Evolutionary conservation across 2,329 filamentous ascomycete genomes (phyloP).

Genomic region (Aspergillus tubingensis): DNA sequence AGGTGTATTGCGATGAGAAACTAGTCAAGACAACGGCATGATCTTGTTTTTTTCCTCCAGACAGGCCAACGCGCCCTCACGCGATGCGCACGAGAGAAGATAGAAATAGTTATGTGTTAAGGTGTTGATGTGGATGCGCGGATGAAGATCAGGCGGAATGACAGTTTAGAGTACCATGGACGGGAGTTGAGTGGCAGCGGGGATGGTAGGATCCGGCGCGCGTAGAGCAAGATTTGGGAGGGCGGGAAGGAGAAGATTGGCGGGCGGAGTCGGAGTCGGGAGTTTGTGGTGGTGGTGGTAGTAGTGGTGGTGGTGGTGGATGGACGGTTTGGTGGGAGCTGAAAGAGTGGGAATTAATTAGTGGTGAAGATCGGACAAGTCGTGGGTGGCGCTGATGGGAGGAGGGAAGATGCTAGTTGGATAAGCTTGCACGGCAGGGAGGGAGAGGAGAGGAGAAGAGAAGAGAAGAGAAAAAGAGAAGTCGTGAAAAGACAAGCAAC

Average conservation of each 20-base stretch:
- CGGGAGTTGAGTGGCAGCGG: neutral
- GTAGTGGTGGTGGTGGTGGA: no score
- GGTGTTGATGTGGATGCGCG: neutral
- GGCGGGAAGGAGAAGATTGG: neutral
- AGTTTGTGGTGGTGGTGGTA: neutral
- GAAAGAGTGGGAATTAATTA: no score
- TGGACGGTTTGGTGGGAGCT: no score
- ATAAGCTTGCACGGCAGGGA: neutral
- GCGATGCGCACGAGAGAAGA: neutral
- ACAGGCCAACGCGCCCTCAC: conserved; percentile 1
- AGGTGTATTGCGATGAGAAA: neutral
- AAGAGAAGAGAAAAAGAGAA: neutral
- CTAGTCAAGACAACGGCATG: conserved; percentile 14
- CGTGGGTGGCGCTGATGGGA: neutral
- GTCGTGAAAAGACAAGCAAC: neutral
- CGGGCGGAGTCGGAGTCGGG: neutral
- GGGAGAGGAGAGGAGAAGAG: neutral
- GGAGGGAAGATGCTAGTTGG: neutral
- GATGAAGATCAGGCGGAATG: neutral
- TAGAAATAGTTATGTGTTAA: neutral
- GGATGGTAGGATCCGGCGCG: neutral
- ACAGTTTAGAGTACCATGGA: conserved; percentile 6
- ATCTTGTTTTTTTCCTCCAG: neutral
- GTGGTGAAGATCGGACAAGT: neutral
- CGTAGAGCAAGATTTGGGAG: no score